These are phyloP conservation scores for Lactifluus subvellereus DNA, from an alignment of 768 basidiomycete genomes.

Conservation along the genomic window DNA sequence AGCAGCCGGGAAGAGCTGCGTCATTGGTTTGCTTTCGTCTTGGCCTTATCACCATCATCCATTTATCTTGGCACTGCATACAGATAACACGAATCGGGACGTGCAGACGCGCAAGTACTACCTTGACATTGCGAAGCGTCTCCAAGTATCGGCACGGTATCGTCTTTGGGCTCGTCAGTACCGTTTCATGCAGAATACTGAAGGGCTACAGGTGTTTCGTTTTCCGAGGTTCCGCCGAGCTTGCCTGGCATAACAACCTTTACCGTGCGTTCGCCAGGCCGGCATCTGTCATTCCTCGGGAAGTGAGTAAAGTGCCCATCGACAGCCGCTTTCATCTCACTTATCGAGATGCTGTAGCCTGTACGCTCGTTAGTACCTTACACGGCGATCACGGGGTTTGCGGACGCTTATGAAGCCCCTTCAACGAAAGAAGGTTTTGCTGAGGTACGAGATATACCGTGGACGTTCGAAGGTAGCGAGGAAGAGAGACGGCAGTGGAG, in stretches of 20 bases:
- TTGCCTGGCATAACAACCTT: conserved; percentile 91
- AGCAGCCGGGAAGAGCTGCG: conserved; percentile 54
- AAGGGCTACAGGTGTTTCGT: conserved; percentile 54
- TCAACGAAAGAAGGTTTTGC: conserved; percentile 62
- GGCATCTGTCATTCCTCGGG: conserved; percentile 36
- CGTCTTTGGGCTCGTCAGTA: background rate
- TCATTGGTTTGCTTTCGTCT: conserved; percentile 51
- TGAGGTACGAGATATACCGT: conserved; percentile 73
- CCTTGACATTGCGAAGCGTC: conserved; percentile 55
- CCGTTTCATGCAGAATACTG: background rate
- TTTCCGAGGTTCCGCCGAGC: conserved; percentile 69
- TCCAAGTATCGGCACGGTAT: conserved; percentile 53
- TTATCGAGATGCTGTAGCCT: conserved; percentile 32
- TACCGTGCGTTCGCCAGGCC: conserved; percentile 71
- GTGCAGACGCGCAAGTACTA: conserved; percentile 62
- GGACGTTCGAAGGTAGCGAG: conserved; percentile 70
- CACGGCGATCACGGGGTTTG: conserved; percentile 52
- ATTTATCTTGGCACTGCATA: background rate
- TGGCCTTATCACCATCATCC: background rate
- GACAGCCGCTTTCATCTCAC: conserved; percentile 1
- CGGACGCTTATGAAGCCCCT: conserved; percentile 63
- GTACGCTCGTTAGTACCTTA: conserved; percentile 53
- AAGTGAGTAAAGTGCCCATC: conserved; percentile 33
- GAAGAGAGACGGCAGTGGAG: conserved; percentile 69
- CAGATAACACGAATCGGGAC: conserved; percentile 93